Evolutionary conservation across 2,329 filamentous ascomycete species (phyloP).

Genomic region (Penicillium glabrum): DNA sequence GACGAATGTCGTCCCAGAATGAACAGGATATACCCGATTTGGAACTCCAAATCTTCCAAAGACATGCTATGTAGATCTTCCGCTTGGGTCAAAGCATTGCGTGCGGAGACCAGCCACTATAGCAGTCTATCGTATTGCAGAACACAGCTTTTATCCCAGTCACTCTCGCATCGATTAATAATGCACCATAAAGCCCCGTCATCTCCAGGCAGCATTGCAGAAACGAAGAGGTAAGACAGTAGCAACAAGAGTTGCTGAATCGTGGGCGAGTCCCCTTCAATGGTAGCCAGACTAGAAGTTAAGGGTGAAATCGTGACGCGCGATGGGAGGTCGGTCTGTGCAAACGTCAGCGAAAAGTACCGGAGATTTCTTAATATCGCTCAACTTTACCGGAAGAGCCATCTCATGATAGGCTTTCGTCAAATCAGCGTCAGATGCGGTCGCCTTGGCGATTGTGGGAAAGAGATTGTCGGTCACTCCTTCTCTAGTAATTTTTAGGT

Average conservation of each 20-base stretch:
- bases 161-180: too few species aligned
- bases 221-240: too few species aligned
- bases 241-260: too few species aligned
- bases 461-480: neutral
- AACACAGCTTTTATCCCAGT: too few species aligned
- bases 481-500: neutral
- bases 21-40: conserved; percentile 1
- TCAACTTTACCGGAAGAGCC: neutral
- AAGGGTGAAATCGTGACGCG: too few species aligned
- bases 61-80: neutral
- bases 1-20: neutral
- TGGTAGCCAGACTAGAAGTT: too few species aligned
- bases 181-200: too few species aligned
- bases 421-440: neutral
- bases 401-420: neutral
- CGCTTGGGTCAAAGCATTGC: neutral
- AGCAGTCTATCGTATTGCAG: neutral
- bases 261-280: too few species aligned
- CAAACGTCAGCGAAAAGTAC: neutral
- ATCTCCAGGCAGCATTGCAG: too few species aligned
- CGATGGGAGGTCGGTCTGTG: too few species aligned
- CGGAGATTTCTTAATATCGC: neutral
- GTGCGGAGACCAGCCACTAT: neutral
- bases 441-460: neutral
- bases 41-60: neutral